Evolutionary conservation across 495 filamentous ascomycete species (phyloP).

Genomic region (Penicillium nucicola): DNA sequence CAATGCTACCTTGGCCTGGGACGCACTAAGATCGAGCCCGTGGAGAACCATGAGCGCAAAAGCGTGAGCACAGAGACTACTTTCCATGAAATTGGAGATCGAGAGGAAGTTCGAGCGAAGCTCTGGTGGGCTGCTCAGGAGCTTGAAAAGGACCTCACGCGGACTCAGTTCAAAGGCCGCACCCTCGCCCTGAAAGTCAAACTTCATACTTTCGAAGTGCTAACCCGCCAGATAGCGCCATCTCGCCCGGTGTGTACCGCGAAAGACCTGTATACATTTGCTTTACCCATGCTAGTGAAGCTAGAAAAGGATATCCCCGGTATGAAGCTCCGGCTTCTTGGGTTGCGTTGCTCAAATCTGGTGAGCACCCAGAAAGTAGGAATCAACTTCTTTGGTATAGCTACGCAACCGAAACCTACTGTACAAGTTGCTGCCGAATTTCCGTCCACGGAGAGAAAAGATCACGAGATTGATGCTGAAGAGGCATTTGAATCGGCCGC

Average conservation of each 20-base stretch:
- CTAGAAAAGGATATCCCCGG: slow-evolving; percentile 81
- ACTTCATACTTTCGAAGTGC: slow-evolving; percentile 88
- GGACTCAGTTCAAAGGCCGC: slow-evolving; percentile 79
- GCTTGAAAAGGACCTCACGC: slow-evolving; percentile 80
- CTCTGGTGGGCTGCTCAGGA: slow-evolving; percentile 78
- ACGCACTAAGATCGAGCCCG: slow-evolving; percentile 81
- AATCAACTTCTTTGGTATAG: slow-evolving; percentile 74
- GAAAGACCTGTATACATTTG: slow-evolving; percentile 79
- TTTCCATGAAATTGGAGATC: slow-evolving; percentile 75
- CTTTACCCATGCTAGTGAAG: slow-evolving; percentile 79
- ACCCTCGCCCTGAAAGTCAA: slow-evolving; percentile 93
- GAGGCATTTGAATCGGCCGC: slow-evolving; percentile 66
- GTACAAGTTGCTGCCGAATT: slow-evolving; percentile 1
- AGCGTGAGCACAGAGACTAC: slow-evolving; percentile 93
- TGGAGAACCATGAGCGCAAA: slow-evolving; percentile 87
- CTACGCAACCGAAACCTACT: slow-evolving; percentile 16
- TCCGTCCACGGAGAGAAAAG: slow-evolving; percentile 15
- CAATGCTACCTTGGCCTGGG: slow-evolving; percentile 84
- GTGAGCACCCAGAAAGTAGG: slow-evolving; percentile 77
- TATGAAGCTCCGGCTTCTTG: slow-evolving; percentile 83
- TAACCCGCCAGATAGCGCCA: slow-evolving; percentile 74
- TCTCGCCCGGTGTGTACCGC: slow-evolving; percentile 67
- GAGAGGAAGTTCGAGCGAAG: slow-evolving; percentile 68
- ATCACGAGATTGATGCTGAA: slow-evolving; percentile 69
- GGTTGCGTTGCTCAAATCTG: slow-evolving; percentile 81